A percentile compares a stretch with the other conserved stretches of the same genome.
phyloP scores from a whole-genome alignment of 345 rosid genomes.

The Diplotaxis tenuifolia region DNA sequence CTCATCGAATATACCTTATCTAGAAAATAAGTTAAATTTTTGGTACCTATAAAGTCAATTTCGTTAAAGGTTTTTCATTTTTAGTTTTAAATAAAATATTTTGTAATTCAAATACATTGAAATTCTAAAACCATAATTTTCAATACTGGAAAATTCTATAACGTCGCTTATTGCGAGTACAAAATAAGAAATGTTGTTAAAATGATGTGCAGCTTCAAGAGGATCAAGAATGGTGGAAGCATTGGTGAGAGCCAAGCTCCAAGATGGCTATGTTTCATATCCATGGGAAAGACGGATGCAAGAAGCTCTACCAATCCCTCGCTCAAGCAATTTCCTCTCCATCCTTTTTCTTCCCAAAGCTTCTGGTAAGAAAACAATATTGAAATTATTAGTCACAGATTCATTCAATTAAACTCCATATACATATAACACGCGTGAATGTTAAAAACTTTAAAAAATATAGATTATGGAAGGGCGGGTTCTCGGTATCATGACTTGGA shows the following conservation, averaged over 20 bases:
- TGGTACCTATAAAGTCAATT: too few relatives aligned
- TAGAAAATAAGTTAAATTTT: too few relatives aligned
- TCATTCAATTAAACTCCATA: neutral
- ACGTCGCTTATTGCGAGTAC: neutral
- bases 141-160: neutral
- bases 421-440: neutral
- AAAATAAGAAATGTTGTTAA: neutral
- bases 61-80: too few relatives aligned
- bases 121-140: neutral
- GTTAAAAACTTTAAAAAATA: neutral
- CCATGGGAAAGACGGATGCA: conserved; percentile 79
- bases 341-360: conserved; percentile 87
- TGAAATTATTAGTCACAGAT: neutral
- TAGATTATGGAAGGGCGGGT: conserved; percentile 59
- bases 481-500: conserved; percentile 88
- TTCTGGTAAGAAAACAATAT: conserved; percentile 44
- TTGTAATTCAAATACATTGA: too few relatives aligned
- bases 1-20: too few relatives aligned
- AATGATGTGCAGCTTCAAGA: conserved; percentile 61
- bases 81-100: too few relatives aligned
- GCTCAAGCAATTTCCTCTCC: conserved; percentile 83
- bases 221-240: conserved; percentile 77
- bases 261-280: conserved; percentile 88
- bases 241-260: conserved; percentile 62
- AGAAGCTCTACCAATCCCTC: conserved; percentile 59